Percentiles rank a stretch among this genome's conserved stretches.
Conservation (phyloP, 2,329 filamentous ascomycete genomes). For the Alternaria arborescens region DNA sequence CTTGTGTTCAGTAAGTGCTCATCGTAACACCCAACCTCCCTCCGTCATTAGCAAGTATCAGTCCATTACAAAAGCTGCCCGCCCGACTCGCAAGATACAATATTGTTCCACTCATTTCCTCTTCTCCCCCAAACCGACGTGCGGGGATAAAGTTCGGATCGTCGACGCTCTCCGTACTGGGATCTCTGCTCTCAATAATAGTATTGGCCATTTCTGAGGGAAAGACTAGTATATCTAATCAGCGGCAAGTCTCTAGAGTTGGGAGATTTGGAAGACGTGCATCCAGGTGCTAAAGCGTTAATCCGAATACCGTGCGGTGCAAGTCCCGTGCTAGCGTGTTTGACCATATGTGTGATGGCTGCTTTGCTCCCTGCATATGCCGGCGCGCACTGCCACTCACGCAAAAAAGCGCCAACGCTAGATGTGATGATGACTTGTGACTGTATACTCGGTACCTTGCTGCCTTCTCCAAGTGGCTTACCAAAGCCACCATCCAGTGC, state of each 20-base stretch:
- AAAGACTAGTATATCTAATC: constrained; percentile 11
- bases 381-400: background rate
- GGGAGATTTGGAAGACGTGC: background rate
- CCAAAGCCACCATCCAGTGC: constrained; percentile 2
- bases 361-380: background rate
- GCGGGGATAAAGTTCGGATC: constrained; percentile 17
- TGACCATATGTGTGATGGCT: constrained; percentile 51
- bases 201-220: constrained; percentile 22
- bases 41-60: constrained; percentile 22
- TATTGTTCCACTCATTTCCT: constrained; percentile 56
- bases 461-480: background rate
- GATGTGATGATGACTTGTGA: background rate
- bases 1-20: constrained; percentile 16
- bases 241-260: background rate
- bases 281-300: constrained; percentile 60
- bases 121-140: constrained; percentile 49
- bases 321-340: constrained; percentile 55
- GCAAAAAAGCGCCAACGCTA: background rate
- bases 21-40: constrained; percentile 16
- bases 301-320: constrained; percentile 54
- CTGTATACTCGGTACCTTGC: background rate
- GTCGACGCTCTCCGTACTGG: constrained; percentile 5
- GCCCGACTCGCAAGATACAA: constrained; percentile 55
- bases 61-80: constrained; percentile 47
- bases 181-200: constrained; percentile 8